Percentiles rank a stretch among this genome's conserved stretches.
Conservation (phyloP, 495 filamentous ascomycete genomes). For the Echria macrotheca region DNA sequence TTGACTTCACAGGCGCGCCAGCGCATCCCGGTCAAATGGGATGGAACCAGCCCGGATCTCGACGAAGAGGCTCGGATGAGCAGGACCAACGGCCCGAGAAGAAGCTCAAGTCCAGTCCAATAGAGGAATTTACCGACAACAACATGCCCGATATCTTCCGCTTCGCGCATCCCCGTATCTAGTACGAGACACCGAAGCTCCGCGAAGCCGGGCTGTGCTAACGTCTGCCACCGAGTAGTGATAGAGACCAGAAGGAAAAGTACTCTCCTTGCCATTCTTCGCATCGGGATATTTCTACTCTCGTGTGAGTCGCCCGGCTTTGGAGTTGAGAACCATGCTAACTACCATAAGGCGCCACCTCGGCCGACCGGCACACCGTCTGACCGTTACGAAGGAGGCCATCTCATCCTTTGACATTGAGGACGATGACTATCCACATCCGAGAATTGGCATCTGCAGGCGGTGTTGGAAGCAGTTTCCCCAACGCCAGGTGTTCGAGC, state of each 20-base stretch:
- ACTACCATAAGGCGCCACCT: constrained; percentile 34
- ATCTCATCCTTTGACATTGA: constrained; percentile 30
- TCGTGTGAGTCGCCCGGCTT: constrained; percentile 32
- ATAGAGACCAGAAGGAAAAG: constrained; percentile 24
- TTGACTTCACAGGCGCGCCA: constrained; percentile 2
- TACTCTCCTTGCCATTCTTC: constrained; percentile 30
- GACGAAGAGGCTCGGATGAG: constrained; percentile 11
- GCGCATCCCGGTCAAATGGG: neutral
- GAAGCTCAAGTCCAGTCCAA: constrained; percentile 13
- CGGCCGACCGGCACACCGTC: constrained; percentile 26
- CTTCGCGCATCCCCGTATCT: constrained; percentile 26
- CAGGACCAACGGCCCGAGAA: constrained; percentile 16
- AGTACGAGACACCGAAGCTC: constrained; percentile 18
- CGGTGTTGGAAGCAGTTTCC: constrained; percentile 25
- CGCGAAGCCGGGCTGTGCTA: constrained; percentile 9
- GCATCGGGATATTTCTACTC: constrained; percentile 33
- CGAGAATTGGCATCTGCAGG: constrained; percentile 26
- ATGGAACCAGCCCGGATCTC: neutral
- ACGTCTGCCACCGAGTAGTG: constrained; percentile 18
- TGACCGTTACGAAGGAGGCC: constrained; percentile 20
- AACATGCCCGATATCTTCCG: constrained; percentile 32
- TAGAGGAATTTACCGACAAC: constrained; percentile 25
- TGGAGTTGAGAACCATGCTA: too few species aligned
- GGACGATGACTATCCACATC: constrained; percentile 22
- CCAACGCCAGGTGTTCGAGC: constrained; percentile 18